These are phyloP conservation scores for Adansonia gregorii DNA, from an alignment of 441 rosid species.

Conservation along the genomic window DNA sequence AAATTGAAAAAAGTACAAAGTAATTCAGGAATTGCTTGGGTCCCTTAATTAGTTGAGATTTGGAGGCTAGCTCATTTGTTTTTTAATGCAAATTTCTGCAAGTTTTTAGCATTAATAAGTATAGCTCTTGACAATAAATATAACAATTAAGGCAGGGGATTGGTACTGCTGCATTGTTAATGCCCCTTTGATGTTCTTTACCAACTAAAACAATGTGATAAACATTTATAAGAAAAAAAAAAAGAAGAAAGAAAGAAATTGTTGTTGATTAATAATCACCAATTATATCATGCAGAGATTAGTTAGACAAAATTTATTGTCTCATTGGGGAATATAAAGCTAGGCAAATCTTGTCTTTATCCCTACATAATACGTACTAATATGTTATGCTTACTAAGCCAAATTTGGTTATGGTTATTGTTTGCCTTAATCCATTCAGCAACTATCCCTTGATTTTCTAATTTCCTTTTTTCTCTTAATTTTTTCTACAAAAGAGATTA, in stretches of 20 bases:
- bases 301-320: not conserved
- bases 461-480: not conserved
- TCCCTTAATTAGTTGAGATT: constrained; percentile 5
- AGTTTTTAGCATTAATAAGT: too few relatives aligned
- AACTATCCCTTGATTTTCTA: not conserved
- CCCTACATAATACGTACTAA: not conserved
- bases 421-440: not conserved
- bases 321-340: not conserved
- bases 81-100: not conserved
- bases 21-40: not conserved
- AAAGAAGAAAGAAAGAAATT: not conserved
- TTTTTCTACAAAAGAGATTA: not conserved
- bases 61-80: not conserved
- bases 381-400: not conserved
- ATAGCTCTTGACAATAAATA: too few relatives aligned
- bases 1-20: too few relatives aligned
- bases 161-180: not conserved
- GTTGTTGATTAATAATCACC: not conserved
- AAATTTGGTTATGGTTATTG: not conserved
- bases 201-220: not conserved
- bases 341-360: not conserved
- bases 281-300: not conserved
- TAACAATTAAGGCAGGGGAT: too few relatives aligned
- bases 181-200: not conserved
- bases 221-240: too few relatives aligned